These are phyloP conservation scores for Chlamydomonas schloesseri DNA, from an alignment of 139 green algal species.

Conservation along the genomic window DNA sequence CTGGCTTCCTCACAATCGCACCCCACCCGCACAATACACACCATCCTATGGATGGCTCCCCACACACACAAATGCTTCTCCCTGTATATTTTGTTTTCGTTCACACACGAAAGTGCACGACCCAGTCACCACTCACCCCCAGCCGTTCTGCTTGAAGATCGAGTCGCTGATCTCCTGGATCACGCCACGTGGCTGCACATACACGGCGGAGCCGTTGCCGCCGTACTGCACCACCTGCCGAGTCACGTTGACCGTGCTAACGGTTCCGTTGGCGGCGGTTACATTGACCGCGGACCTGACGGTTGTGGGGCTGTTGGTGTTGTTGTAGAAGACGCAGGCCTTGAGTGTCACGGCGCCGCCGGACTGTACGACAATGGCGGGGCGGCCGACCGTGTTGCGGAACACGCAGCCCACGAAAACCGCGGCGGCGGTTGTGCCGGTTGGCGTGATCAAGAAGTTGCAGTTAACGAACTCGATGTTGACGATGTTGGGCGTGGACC, in stretches of 20 bases:
- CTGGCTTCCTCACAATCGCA: too few species aligned
- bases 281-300: too few species aligned
- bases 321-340: background rate
- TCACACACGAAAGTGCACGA: too few species aligned
- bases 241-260: background rate
- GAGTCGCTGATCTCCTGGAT: too few species aligned
- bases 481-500: slow-evolving; percentile 3
- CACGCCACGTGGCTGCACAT: background rate
- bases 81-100: too few species aligned
- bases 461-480: slow-evolving; percentile 18
- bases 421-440: too few species aligned
- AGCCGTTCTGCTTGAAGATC: too few species aligned
- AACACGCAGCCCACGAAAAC: slow-evolving; percentile 13
- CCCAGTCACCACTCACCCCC: too few species aligned
- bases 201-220: background rate
- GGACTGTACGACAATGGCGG: background rate
- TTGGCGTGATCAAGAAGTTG: background rate
- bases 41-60: too few species aligned
- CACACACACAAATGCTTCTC: too few species aligned
- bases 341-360: background rate
- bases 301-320: background rate
- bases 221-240: background rate
- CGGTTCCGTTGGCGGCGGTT: too few species aligned
- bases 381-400: background rate
- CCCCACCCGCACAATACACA: too few species aligned